Base-by-base conservation (phyloP, 192 early-diverging fungal species). In the Phlyctochytrium planicorne region DNA sequence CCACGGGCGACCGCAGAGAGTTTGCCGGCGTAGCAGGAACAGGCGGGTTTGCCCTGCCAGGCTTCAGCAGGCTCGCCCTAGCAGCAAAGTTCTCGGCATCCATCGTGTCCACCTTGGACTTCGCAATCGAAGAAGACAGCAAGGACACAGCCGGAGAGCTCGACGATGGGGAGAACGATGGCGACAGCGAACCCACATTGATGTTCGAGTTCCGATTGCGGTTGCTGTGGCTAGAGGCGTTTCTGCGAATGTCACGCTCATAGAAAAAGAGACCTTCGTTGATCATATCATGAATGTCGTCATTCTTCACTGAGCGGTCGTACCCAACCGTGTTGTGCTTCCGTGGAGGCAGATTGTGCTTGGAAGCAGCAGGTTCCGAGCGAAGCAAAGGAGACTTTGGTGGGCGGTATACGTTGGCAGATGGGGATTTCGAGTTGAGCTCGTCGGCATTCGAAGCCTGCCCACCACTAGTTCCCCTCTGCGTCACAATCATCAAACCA, bases 241-340 rank as follows among this genome's bases (percentile, higher is more conserved):
- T 6, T 30, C 40, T 25, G 30, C 61, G 32, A 36, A 67, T 30
- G 34, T 67, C 74, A 50, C 53, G 52, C 62, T 98, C 94, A 63
- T 96, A 98, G 65, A 91, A 82, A 70, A 91, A 91, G n/a, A 98
- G 81, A 1, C 94, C 95, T 73, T 98, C 95, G 76, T 90, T 98
- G 75, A 98, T 98, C 73, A 94, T 93, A 59, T 95, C 92, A 30
- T 87, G 81, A 68, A 95, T 84, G 36, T 95, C 93, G 47, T 90
- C 90, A 34, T 92, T 86, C 75, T 84, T 84, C 1, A 86, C 78
- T 70, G 87, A 83, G 73, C 93, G 89, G 65, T 93, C 92, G 70
- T 85, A 93, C 36, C 89, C 86, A 20, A 85, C 79, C 14, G 81
- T 84, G 25, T 71, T 65, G 37, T 84, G 83, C 66, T 84, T 84